Base-by-base conservation (phyloP, 179 eudicot genomes). In the Patellifolia procumbens region DNA sequence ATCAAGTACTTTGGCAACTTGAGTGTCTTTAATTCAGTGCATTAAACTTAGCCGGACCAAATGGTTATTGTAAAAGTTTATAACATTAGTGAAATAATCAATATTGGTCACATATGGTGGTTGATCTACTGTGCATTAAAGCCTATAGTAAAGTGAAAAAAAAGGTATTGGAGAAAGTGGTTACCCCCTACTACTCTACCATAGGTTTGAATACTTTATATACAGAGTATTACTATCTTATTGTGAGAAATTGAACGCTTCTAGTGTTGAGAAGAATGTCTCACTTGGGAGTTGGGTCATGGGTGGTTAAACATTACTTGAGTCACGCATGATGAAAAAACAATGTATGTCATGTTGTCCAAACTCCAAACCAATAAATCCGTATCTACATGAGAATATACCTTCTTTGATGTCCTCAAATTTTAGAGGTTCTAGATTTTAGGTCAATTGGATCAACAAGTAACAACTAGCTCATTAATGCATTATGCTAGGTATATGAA, bases 61-160 rank as follows among this genome's bases (percentile, higher is more conserved):
- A 67, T 0, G 52, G 51, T 22, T 43, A 20, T 67, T 45, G 12
- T 43, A n/a, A 13, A 6, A 45, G 28, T 67, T 42, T 43, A 11
- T 65, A 20, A 37, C 46, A 65, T 37, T 17, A 37, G 3, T 2
- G 29, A 37, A 37, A 37, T 65, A 26, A 37, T 65, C 24, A n/a
- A n/a, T n/a, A n/a, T 65, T 65, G 69, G 37, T 65, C 49, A 35
- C 69, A 65, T 45, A 24, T 43, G 71, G 71, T 67, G 35, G 71
- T 67, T 67, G 37, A 67, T 67, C 53, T 67, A 53, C 26, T 67
- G 17, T 16, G 45, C 6, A 29, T 43, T 13, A 43, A 43, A 11
- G 4, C 20, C 53, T 5, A 12, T 63, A 17, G 37, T 10, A 20
- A 39, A n/a, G n/a, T n/a, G 7, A 43, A 22, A 43, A 13, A 22